Evolutionary conservation across 2,329 filamentous ascomycete genomes (phyloP), one percentile per base, ranked within the genome.

Genomic region (Neopestalotiopsis sp.): DNA sequence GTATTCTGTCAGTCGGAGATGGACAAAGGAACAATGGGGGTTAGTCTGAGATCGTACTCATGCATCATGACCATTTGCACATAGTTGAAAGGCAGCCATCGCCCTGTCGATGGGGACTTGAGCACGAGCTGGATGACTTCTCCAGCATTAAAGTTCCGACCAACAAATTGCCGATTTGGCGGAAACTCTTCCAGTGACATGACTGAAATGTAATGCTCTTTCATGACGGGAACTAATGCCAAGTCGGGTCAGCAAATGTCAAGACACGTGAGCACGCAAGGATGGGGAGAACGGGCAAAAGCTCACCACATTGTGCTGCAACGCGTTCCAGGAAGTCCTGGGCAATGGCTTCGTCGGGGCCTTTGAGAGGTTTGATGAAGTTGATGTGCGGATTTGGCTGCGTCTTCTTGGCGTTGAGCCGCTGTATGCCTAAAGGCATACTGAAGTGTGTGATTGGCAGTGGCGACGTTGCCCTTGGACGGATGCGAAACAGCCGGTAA

Each of bases 41-140:
- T 14, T 2, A 20, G 24, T 38, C 0, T 4, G 53, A 14, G 20
- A 34, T 76, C 80, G 59, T 72, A 83, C 83, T 96, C 93, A 78
- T 97, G 94, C 89, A 97, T 95, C 94, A 97, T 97, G 73, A 97
- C 93, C 92, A 96, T 95, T 80, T 96, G 93, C 17, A 97, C 92
- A 76, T 94, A 94, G 70, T 89, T 85, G 76, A 96, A 94, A 0
- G 93, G 92, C 28, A 97, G 83, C 94, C 94, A 97, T 69, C 83
- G 87, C 32, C 89, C 88, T 0, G 86, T 87, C 4, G 81, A 83
- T 0, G 86, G 87, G 0, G 92, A 89, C 74, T 91, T 91, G 32
- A 97, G 86, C 1, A 97, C 94, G 1, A 97, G 86, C 80, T 97
- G 94, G 65, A 97, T 89, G 45, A 95, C 91, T 78, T 97, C 94